These are phyloP conservation scores for Kazachstania viticola DNA, from an alignment of 805 yeast species.

Conservation along the genomic window DNA sequence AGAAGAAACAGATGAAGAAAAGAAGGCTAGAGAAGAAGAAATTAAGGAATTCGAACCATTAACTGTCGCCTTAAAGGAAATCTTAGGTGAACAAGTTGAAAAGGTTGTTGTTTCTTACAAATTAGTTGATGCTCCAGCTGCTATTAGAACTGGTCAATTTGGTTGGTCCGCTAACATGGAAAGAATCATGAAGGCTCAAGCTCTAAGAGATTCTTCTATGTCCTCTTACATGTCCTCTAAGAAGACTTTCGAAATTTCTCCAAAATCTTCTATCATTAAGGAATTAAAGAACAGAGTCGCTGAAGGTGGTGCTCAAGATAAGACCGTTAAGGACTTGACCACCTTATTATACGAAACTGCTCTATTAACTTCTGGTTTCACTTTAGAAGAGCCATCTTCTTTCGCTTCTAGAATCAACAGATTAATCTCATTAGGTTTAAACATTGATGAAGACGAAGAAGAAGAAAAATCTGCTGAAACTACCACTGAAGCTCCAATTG, in stretches of 20 bases:
- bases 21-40: conserved; percentile 87
- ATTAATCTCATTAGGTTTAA: conserved; percentile 93
- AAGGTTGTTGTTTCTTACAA: conserved; percentile 97
- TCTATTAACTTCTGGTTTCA: conserved; percentile 94
- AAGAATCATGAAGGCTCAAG: conserved; percentile 99
- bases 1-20: conserved; percentile 98
- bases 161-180: conserved; percentile 99
- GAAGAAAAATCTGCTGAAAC: conserved; percentile 29
- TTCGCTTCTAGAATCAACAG: conserved; percentile 98
- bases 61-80: conserved; percentile 91
- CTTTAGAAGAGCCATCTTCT: conserved; percentile 95
- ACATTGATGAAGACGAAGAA: conserved; percentile 83
- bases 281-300: conserved; percentile 96
- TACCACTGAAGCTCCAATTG: conserved; percentile 33
- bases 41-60: conserved; percentile 83
- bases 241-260: conserved; percentile 98
- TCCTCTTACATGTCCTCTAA: conserved; percentile 98
- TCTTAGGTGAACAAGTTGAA: conserved; percentile 97
- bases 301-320: conserved; percentile 93
- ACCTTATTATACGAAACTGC: conserved; percentile 96
- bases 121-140: conserved; percentile 98
- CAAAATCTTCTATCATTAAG: conserved; percentile 87
- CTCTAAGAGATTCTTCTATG: conserved; percentile 97
- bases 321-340: conserved; percentile 96
- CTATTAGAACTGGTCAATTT: conserved; percentile 98